Evolutionary conservation across 495 filamentous ascomycete species (phyloP).

Genomic region (Aspergillus ellipticus): DNA sequence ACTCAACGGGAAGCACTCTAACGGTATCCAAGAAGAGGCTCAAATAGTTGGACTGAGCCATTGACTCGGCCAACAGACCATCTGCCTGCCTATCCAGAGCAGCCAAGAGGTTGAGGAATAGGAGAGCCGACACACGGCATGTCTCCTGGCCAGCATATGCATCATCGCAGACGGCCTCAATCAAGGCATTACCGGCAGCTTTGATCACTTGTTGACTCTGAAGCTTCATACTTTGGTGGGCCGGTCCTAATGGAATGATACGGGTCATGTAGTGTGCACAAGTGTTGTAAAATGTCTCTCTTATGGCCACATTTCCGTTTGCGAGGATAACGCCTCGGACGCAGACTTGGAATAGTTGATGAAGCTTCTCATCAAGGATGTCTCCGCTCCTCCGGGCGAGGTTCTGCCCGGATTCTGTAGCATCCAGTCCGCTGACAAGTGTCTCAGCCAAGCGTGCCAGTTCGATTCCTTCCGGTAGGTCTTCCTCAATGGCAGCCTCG

Average conservation of each 20-base stretch:
- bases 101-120: conserved; percentile 70
- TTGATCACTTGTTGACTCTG: conserved; percentile 75
- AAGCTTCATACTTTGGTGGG: conserved; percentile 41
- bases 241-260: conserved; percentile 50
- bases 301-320: conserved; percentile 62
- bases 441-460: conserved; percentile 74
- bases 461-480: conserved; percentile 61
- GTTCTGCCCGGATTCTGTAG: conserved; percentile 41
- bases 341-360: conserved; percentile 82
- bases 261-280: conserved; percentile 78
- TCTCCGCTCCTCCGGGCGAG: conserved; percentile 56
- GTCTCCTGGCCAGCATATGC: conserved; percentile 77
- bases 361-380: conserved; percentile 81
- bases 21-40: conserved; percentile 82
- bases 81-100: conserved; percentile 61
- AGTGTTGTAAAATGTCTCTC: conserved; percentile 82
- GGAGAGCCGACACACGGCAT: conserved; percentile 77
- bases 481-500: conserved; percentile 63
- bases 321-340: conserved; percentile 71
- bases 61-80: conserved; percentile 69
- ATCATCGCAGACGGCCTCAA: conserved; percentile 90
- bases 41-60: conserved; percentile 85
- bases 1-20: conserved; percentile 64
- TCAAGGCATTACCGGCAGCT: conserved; percentile 67
- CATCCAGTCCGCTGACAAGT: conserved; percentile 69